A percentile compares a stretch with the other conserved stretches of the same genome.
Conservation (phyloP, 352 stramenopile species). For the Blastocystis sp. region DNA sequence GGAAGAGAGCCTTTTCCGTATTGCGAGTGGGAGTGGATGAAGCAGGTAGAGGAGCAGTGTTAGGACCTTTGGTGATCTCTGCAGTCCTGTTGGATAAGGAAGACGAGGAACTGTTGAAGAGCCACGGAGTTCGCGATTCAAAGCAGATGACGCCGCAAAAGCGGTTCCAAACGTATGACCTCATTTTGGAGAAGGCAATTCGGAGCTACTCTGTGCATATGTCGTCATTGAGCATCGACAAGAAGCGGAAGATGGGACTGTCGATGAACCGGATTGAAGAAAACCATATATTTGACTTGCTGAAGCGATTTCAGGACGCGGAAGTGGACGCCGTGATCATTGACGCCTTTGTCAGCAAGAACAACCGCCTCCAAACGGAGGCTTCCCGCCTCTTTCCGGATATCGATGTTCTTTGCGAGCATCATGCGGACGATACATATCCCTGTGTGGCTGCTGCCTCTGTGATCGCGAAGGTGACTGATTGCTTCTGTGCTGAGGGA, state of each 20-base stretch:
- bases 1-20: neutral
- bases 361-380: conserved; percentile 15
- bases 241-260: neutral
- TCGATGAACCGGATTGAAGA: conserved; percentile 53
- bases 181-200: conserved; percentile 5
- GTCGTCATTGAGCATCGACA: conserved; percentile 23
- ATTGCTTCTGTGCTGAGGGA: neutral
- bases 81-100: conserved; percentile 15
- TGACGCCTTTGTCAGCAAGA: conserved; percentile 42
- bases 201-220: conserved; percentile 27
- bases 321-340: conserved; percentile 26
- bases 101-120: neutral
- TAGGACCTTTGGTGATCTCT: conserved; percentile 6
- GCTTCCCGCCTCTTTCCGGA: neutral
- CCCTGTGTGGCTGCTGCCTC: conserved; percentile 20
- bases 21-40: conserved; percentile 32
- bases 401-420: neutral
- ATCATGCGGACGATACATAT: conserved; percentile 36
- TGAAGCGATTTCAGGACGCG: neutral
- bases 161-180: neutral
- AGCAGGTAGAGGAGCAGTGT: conserved; percentile 34
- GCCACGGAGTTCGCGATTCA: neutral
- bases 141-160: conserved; percentile 17
- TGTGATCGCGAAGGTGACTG: conserved; percentile 1
- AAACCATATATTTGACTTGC: conserved; percentile 36